Base-by-base conservation (phyloP, 2,329 filamentous ascomycete genomes). In the Nemania diffusa region DNA sequence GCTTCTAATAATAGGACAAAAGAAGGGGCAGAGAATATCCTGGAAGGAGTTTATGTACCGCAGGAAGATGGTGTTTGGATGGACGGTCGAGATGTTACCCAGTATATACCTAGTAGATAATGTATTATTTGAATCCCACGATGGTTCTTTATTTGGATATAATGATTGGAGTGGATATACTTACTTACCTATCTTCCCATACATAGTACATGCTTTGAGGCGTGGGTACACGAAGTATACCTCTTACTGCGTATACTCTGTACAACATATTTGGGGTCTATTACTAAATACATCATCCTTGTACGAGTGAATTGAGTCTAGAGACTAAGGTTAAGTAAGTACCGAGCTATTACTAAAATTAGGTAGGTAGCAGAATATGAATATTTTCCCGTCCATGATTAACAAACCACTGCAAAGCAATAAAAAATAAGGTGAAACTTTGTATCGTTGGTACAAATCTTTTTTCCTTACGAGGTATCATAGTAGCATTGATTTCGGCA, bases 191-290 rank as follows among this genome's bases (percentile, higher is more conserved):
- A 46, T 17, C 22, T 24, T 26, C 37, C 15, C 27, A 40, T 40
- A 40, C 42, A 40, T 58, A n/a, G n/a, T n/a, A n/a, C n/a, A n/a
- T n/a, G n/a, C n/a, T n/a, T n/a, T n/a, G n/a, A 34, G 48, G 53
- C 52, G 48, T 24, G 53, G 60, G 34, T 26, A 64, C 61, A 53
- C 57, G 46, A 29, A 52, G 34, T 20, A 46, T 40, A 40, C 17
- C 37, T 40, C 59, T 56, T 52, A 20, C 59, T 62, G n/a, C n/a
- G n/a, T n/a, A n/a, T n/a, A n/a, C n/a, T n/a, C n/a, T 56, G 59
- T 46, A 40, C 57, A 22, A 40, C 37, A 40, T 40, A 15, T 40
- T 52, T n/a, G 46, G 57, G 57, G 32, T 52, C 46, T 13, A 32
- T 42, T 48, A 11, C 57, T 13, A 20, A 22, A 22, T 11, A n/a